A percentile compares a stretch with the other conserved stretches of the same genome.
phyloP scores from a whole-genome alignment of 176 grass and related monocot species.

The Saccharum officinarum region DNA sequence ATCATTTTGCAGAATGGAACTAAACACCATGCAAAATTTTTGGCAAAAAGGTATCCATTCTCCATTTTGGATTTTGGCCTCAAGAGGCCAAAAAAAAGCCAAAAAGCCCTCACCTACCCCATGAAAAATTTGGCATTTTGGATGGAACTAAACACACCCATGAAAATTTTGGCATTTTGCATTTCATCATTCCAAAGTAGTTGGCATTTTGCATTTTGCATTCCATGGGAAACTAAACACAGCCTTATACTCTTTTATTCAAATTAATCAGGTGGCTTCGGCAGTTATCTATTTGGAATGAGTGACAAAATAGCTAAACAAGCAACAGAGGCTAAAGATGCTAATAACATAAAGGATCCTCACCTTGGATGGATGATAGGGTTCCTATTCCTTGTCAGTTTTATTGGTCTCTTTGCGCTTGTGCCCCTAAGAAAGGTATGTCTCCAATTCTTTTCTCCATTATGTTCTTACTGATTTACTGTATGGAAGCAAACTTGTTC shows the following conservation, averaged over 20 bases:
- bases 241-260: constrained; percentile 1
- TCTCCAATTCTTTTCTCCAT: constrained; percentile 17
- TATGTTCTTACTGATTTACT: constrained; percentile 5
- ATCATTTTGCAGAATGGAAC: too few relatives aligned
- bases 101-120: too few relatives aligned
- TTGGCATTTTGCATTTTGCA: too few relatives aligned
- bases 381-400: constrained; percentile 86
- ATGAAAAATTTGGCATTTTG: too few relatives aligned
- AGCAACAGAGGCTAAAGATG: constrained; percentile 62
- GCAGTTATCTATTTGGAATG: constrained; percentile 90
- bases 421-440: constrained; percentile 90
- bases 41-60: too few relatives aligned
- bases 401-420: constrained; percentile 81
- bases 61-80: too few relatives aligned
- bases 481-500: constrained; percentile 29
- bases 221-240: too few relatives aligned
- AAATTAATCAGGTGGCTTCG: constrained; percentile 81
- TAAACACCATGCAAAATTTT: too few relatives aligned
- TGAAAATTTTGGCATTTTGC: too few relatives aligned
- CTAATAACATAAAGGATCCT: constrained; percentile 75
- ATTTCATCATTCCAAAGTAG: too few relatives aligned
- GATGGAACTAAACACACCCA: too few relatives aligned
- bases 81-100: too few relatives aligned
- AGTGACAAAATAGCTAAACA: constrained; percentile 67
- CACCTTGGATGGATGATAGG: constrained; percentile 91